Evolutionary conservation across 2,329 filamentous ascomycete species (phyloP).

Genomic region (Paraconiothyrium sp.): DNA sequence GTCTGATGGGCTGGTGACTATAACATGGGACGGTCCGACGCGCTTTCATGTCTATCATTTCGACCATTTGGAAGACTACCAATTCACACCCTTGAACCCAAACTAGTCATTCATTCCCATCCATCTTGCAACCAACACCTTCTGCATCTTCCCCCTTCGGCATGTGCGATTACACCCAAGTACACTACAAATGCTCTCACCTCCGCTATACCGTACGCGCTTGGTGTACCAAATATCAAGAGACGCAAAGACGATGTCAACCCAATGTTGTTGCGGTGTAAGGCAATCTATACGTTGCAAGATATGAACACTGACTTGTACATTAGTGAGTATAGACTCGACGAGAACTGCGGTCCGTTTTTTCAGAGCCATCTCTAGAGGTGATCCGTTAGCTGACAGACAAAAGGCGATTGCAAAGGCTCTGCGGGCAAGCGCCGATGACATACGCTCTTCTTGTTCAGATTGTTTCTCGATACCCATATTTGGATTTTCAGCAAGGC

Average conservation of each 20-base stretch:
- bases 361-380: neutral
- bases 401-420: conserved; percentile 48
- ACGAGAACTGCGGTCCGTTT: conserved; percentile 58
- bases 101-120: conserved; percentile 14
- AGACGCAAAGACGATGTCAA: conserved; percentile 65
- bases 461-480: conserved; percentile 19
- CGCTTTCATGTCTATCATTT: conserved; percentile 21
- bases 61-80: conserved; percentile 13
- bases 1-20: conserved; percentile 16
- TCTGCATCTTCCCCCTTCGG: conserved; percentile 16
- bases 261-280: conserved; percentile 64
- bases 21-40: conserved; percentile 29
- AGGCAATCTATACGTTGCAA: conserved; percentile 18
- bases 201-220: conserved; percentile 64
- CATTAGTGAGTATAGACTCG: conserved; percentile 57
- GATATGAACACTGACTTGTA: conserved; percentile 21
- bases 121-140: conserved; percentile 12
- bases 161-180: conserved; percentile 70
- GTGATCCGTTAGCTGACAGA: conserved; percentile 22
- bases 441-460: conserved; percentile 16
- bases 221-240: conserved; percentile 64
- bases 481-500: conserved; percentile 39
- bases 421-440: conserved; percentile 30
- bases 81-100: conserved; percentile 8
- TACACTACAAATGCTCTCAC: conserved; percentile 66